These are phyloP conservation scores for Cystobasidiaceae sp. DNA, from an alignment of 1,284 basidiomycete genomes.

Conservation along the genomic window DNA sequence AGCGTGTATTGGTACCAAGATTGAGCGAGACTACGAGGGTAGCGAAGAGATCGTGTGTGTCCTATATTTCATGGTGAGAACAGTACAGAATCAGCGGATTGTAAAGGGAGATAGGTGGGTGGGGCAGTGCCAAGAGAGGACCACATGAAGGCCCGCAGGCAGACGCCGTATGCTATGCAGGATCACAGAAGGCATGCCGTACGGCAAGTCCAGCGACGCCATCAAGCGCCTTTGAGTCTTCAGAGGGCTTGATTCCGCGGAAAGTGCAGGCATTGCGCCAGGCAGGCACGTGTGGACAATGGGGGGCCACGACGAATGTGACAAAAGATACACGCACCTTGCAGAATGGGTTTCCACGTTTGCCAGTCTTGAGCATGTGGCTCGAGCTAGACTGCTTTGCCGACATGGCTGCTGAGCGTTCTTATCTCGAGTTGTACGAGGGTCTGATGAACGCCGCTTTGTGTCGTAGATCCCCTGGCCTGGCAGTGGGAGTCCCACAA, in stretches of 20 bases:
- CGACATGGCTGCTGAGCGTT: too few species aligned
- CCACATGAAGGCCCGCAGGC: too few species aligned
- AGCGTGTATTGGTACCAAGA: slow-evolving; percentile 82
- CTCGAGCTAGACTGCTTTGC: slow-evolving; percentile 31
- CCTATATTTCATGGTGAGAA: slow-evolving; percentile 63
- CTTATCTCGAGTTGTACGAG: too few species aligned
- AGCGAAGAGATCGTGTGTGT: slow-evolving; percentile 95
- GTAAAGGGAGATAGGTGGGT: too few species aligned
- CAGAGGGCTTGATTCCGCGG: not conserved
- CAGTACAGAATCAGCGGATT: too few species aligned
- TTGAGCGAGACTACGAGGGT: slow-evolving; percentile 92
- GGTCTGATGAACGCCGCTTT: too few species aligned
- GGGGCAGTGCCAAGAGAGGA: too few species aligned
- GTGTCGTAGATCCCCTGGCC: too few species aligned
- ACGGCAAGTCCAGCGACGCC: slow-evolving; percentile 29
- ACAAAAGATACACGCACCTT: slow-evolving; percentile 37
- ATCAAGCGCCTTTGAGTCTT: not conserved
- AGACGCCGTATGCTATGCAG: too few species aligned
- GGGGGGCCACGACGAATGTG: not conserved
- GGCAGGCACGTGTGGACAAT: not conserved
- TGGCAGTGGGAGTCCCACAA: too few species aligned
- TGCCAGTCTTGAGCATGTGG: slow-evolving; percentile 44
- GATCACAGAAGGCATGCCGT: too few species aligned
- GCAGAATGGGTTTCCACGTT: slow-evolving; percentile 45
- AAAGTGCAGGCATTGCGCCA: not conserved